Percentiles rank a stretch among this genome's conserved stretches.
These are phyloP conservation scores for Castanea mollissima DNA, from an alignment of 306 rosid species.

Conservation along the genomic window DNA sequence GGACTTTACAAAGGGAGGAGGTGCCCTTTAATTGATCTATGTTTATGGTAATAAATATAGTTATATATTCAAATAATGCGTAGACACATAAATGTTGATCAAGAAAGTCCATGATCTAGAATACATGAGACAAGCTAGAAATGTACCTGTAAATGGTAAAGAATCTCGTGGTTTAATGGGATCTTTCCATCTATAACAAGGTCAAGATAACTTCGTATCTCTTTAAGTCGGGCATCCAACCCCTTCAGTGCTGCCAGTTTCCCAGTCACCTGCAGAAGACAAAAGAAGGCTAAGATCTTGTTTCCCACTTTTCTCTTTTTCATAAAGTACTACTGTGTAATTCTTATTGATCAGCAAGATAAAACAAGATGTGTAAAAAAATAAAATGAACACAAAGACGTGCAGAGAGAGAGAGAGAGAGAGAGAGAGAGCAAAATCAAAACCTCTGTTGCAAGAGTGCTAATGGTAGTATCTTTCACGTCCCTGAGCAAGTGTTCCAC, in stretches of 20 bases:
- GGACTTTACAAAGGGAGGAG: neutral
- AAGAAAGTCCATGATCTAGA: neutral
- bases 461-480: constrained; percentile 75
- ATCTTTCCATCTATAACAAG: constrained; percentile 77
- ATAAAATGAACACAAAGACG: neutral
- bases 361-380: neutral
- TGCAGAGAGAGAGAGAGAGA: neutral
- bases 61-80: neutral
- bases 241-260: constrained; percentile 87
- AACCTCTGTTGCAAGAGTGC: constrained; percentile 92
- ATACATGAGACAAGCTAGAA: neutral
- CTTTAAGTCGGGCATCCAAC: constrained; percentile 74
- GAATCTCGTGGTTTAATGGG: constrained; percentile 85
- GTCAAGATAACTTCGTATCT: constrained; percentile 79
- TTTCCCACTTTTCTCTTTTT: neutral
- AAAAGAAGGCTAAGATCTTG: constrained; percentile 1
- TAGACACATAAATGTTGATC: neutral
- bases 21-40: neutral
- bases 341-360: too few species aligned
- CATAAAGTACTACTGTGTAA: too few species aligned
- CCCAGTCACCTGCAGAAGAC: constrained; percentile 58
- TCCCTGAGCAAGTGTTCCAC: constrained; percentile 88
- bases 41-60: neutral
- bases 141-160: constrained; percentile 80
- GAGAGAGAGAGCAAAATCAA: neutral